Conservation (phyloP, 345 rosid genomes). For the Euphorbia peplus region DNA sequence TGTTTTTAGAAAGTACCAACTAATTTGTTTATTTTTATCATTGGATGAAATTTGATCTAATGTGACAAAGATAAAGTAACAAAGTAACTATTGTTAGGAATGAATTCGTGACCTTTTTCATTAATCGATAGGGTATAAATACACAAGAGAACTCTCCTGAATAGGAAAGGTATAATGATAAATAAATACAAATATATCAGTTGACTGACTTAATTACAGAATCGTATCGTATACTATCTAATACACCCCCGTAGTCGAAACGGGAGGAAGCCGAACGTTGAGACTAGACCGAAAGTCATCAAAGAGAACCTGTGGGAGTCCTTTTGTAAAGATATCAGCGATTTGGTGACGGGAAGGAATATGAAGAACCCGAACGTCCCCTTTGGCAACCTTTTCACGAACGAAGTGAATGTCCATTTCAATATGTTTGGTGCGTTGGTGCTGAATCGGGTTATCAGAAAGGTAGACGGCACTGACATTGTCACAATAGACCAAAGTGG, state of each 20-base stretch:
- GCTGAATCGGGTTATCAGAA: not conserved
- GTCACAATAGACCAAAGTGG: not conserved
- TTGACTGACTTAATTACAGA: no score
- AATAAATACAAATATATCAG: no score
- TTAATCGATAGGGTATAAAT: no score
- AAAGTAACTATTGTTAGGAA: no score
- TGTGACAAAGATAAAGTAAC: no score
- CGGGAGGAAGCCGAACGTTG: not conserved
- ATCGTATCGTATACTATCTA: no score
- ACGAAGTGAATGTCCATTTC: slow-evolving; percentile 11
- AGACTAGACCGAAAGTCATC: not conserved
- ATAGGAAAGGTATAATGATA: no score
- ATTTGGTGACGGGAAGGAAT: not conserved
- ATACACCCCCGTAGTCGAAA: slow-evolving; percentile 6
- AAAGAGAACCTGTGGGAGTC: not conserved
- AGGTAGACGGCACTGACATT: slow-evolving; percentile 9
- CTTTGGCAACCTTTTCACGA: not conserved
- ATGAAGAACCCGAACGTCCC: not conserved
- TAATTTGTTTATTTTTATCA: no score
- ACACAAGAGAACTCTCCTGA: no score
- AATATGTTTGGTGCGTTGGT: slow-evolving; percentile 1
- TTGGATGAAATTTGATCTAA: no score
- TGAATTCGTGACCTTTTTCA: no score
- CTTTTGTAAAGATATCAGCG: slow-evolving; percentile 4
- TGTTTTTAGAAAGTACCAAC: no score